Evolutionary conservation across 495 filamentous ascomycete species (phyloP), one percentile per base, ranked within the genome.

Genomic region (Penicillium samsonianum): DNA sequence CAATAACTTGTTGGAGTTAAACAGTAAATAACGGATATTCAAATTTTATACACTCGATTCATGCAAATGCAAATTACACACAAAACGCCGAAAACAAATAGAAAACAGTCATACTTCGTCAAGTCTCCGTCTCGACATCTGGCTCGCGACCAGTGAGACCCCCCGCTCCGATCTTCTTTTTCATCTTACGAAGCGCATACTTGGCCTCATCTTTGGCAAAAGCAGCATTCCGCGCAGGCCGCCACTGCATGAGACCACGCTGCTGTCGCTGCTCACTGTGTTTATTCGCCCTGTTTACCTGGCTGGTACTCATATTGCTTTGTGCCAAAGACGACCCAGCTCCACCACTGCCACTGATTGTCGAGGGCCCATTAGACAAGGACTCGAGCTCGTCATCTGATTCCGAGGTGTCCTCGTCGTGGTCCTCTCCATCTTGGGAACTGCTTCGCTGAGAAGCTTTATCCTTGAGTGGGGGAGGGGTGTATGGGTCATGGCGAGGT

Each of bases 401-500:
- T 4, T 57, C 55, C 10, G 57, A 60, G 43, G 14, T 55, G 0
- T 61, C 61, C 1, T 50, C 54, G 20, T 54, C 17, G 16, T 38
- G 7, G 16, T 38, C 5, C 22, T 60, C 59, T 17, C 17, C 57
- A 4, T 45, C 28, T 11, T 26, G 19, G 3, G 45, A 11, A 30
- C 20, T 55, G 12, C 19, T 17, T n/a, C 46, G 8, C 3, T 50
- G 6, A 31, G 60, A 31, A 23, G 63, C 38, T 51, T 79, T 76
- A 7, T 61, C 75, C 31, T 78, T 70, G 10, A 79, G 67, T 7
- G 74, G 74, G 8, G 69, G 74, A 5, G 80, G 80, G 12, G 77
- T 71, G 35, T 68, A 70, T 0, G 87, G 86, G 62, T 92, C 83
- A 55, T 84, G 67, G 0, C 83, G 79, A 53, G 82, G 81, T 17